A percentile compares a stretch with the other conserved stretches of the same genome.
Evolutionary conservation across 306 rosid genomes (phyloP).

Genomic region (Pyrus communis): DNA sequence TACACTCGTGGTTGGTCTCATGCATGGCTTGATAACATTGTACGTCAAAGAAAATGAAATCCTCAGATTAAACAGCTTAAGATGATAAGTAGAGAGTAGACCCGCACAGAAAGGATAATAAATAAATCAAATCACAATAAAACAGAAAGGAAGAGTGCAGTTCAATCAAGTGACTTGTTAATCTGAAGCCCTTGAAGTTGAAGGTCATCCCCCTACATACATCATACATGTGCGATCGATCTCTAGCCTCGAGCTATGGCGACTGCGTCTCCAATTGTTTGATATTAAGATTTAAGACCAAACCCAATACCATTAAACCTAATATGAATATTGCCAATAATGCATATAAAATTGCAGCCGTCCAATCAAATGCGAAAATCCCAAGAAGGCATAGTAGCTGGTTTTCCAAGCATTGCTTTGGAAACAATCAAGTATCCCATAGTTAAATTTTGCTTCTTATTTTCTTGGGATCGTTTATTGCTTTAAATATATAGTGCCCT

Average conservation of each 20-base stretch:
- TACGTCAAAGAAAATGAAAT: not conserved
- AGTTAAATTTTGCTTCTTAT: conserved; percentile 18
- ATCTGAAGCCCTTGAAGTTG: conserved; percentile 10
- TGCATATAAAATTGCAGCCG: conserved; percentile 27
- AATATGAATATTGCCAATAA: conserved; percentile 31
- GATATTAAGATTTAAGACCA: conserved; percentile 19
- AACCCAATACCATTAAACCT: conserved; percentile 14
- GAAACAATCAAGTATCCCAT: conserved; percentile 51
- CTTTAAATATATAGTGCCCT: conserved; percentile 25
- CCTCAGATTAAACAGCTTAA: not conserved
- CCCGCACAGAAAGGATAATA: conserved; percentile 12
- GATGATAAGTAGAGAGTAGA: conserved; percentile 3
- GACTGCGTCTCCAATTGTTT: conserved; percentile 49
- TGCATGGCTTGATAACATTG: not conserved
- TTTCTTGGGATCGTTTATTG: conserved; percentile 65
- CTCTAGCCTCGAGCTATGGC: conserved; percentile 55
- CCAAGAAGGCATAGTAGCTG: conserved; percentile 56
- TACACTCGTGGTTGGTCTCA: conserved; percentile 5
- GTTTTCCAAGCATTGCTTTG: conserved; percentile 61
- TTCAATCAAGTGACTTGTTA: conserved; percentile 28
- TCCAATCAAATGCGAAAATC: conserved; percentile 61
- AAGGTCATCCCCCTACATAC: conserved; percentile 14
- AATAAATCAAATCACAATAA: conserved; percentile 20
- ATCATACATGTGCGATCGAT: conserved; percentile 42
- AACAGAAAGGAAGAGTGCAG: conserved; percentile 42